Base-by-base conservation (phyloP, 495 filamentous ascomycete species). In the Neurospora discreta region DNA sequence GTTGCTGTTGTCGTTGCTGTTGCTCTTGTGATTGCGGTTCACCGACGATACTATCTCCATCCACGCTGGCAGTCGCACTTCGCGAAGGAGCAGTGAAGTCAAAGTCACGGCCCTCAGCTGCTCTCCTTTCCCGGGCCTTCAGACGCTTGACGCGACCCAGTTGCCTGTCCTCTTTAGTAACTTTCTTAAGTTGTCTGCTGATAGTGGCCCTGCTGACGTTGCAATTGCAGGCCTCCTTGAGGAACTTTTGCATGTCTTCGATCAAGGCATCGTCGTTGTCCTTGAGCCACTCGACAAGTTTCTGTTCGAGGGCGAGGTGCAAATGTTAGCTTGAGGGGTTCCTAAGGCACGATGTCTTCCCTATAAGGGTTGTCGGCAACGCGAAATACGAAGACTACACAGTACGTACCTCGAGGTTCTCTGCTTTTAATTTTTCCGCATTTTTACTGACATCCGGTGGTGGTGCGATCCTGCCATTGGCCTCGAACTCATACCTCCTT, bases 191-290 rank as follows among this genome's bases (percentile, higher is more conserved):
- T 43, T 71, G 69, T 41, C 69, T 71, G 42, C 69, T 71, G 71
- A 79, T 75, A 23, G 76, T 77, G 5, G 74, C 68, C 10, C 69
- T 42, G 72, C 78, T 77, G 36, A 79, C 65, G 11, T 78, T 68
- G 26, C 78, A 70, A 46, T 69, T 71, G 26, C 74, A 77, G 5
- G 74, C 44, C 7, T 68, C 72, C 70, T 73, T 70, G 39, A 79
- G 69, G 38, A 75, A 79, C 41, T 68, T 41, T 67, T 79, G 78
- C 73, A 78, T 78, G 68, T 79, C 78, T 10, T 76, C 78, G 36
- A 79, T 73, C 4, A 78, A 73, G 0, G 75, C 78, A 69, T 78
- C 74, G 15, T 73, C 71, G 71, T 79, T 72, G 46, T 71, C 68
- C 42, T 79, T 73, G 44, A 78, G 71, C 78, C 78, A 79, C 16